A percentile compares a stretch with the other conserved stretches of the same genome.
Conservation (phyloP, 2,329 filamentous ascomycete species). For the Balansia obtecta region DNA sequence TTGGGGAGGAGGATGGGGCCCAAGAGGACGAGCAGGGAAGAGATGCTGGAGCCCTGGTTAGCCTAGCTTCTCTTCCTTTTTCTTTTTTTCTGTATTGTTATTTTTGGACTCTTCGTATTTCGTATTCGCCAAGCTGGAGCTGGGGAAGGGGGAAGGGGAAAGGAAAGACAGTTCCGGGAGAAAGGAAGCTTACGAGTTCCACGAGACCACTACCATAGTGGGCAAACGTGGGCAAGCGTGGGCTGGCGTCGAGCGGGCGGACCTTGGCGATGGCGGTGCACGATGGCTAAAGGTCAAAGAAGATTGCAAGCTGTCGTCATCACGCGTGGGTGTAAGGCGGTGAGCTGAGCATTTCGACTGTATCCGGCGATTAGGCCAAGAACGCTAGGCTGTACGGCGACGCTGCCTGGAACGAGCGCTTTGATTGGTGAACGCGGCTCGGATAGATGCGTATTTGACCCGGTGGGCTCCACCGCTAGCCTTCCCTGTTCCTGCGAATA, state of each 20-base stretch:
- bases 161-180: not conserved
- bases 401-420: too few species aligned
- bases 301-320: not conserved
- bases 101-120: too few species aligned
- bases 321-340: not conserved
- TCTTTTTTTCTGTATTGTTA: too few species aligned
- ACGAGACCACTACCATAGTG: slow-evolving; percentile 9
- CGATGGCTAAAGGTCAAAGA: not conserved
- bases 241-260: too few species aligned
- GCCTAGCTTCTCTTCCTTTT: not conserved
- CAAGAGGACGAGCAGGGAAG: slow-evolving; percentile 47
- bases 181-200: slow-evolving; percentile 8
- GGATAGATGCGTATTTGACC: too few species aligned
- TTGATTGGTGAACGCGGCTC: too few species aligned
- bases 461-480: too few species aligned
- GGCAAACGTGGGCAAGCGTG: not conserved
- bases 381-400: too few species aligned
- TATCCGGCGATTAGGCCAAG: too few species aligned
- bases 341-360: not conserved
- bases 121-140: too few species aligned
- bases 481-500: too few species aligned
- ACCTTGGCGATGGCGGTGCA: not conserved
- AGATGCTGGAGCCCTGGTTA: slow-evolving; percentile 23
- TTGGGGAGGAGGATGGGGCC: slow-evolving; percentile 61
- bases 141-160: too few species aligned